Conservation (phyloP, 257 asterid species). For the Haberlea rhodopensis region DNA sequence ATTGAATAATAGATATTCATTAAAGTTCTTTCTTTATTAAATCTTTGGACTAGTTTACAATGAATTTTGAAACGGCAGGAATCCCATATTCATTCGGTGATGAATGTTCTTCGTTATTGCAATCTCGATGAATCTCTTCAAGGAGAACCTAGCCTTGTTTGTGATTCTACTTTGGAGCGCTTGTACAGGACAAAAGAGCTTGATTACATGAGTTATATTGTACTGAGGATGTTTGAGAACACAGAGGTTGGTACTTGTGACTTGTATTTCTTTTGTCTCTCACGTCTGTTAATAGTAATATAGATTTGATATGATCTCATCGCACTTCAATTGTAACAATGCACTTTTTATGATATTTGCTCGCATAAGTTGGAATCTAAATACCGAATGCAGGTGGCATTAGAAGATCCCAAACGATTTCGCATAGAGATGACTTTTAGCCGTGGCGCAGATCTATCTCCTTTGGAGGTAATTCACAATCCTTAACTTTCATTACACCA, state of each 20-base stretch:
- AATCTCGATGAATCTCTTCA: slow-evolving; percentile 88
- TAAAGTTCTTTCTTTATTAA: no score
- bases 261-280: slow-evolving; percentile 10
- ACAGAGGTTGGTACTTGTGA: slow-evolving; percentile 57
- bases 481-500: no score
- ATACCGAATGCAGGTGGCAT: slow-evolving; percentile 53
- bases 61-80: slow-evolving; percentile 52
- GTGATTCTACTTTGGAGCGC: slow-evolving; percentile 82
- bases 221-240: slow-evolving; percentile 83
- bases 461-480: slow-evolving; percentile 58
- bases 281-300: background rate
- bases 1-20: no score
- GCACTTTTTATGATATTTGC: no score
- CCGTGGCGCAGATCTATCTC: slow-evolving; percentile 91
- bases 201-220: slow-evolving; percentile 96
- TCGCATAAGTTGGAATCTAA: background rate
- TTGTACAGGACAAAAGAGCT: slow-evolving; percentile 80
- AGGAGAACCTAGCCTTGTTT: slow-evolving; percentile 83
- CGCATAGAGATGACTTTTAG: slow-evolving; percentile 86
- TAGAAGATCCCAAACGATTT: slow-evolving; percentile 84
- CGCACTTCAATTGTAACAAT: background rate
- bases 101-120: slow-evolving; percentile 98
- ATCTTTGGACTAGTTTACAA: background rate
- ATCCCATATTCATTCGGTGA: slow-evolving; percentile 94
- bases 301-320: background rate